A percentile compares a stretch with the other conserved stretches of the same genome.
These are phyloP conservation scores for Botrytis tulipae DNA, from an alignment of 2,329 filamentous ascomycete genomes.

Conservation along the genomic window DNA sequence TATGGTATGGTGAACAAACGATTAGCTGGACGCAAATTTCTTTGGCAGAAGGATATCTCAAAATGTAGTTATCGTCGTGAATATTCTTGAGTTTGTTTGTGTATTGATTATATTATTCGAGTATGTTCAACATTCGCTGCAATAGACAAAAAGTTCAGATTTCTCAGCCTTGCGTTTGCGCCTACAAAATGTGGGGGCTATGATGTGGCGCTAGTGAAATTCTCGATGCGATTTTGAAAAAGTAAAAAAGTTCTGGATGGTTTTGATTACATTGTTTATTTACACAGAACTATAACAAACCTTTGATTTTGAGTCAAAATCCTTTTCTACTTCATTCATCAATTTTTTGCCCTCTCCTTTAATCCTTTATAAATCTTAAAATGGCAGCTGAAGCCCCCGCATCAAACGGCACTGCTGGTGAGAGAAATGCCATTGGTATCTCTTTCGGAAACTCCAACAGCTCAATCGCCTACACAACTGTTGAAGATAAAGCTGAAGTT, in stretches of 20 bases:
- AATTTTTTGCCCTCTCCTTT: not conserved
- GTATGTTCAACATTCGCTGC: not conserved
- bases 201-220: slow-evolving; percentile 35
- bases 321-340: not conserved
- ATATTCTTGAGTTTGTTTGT: not conserved
- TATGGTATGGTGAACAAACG: not conserved
- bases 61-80: not conserved
- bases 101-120: not conserved
- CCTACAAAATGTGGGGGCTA: slow-evolving; percentile 4
- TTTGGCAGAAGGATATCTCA: not conserved
- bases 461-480: slow-evolving; percentile 90
- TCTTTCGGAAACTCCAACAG: slow-evolving; percentile 98
- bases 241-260: slow-evolving; percentile 29
- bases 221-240: slow-evolving; percentile 26
- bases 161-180: slow-evolving; percentile 36
- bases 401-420: slow-evolving; percentile 37
- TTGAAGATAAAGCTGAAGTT: slow-evolving; percentile 92
- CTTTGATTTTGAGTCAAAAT: slow-evolving; percentile 15
- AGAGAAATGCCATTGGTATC: slow-evolving; percentile 82
- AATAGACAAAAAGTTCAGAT: not conserved
- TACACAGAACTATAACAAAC: slow-evolving; percentile 16
- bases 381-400: slow-evolving; percentile 36
- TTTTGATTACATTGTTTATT: not conserved
- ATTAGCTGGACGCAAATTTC: not conserved
- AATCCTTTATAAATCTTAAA: slow-evolving; percentile 21